Base-by-base conservation (phyloP, 768 basidiomycete genomes). In the Boletus fagicola region DNA sequence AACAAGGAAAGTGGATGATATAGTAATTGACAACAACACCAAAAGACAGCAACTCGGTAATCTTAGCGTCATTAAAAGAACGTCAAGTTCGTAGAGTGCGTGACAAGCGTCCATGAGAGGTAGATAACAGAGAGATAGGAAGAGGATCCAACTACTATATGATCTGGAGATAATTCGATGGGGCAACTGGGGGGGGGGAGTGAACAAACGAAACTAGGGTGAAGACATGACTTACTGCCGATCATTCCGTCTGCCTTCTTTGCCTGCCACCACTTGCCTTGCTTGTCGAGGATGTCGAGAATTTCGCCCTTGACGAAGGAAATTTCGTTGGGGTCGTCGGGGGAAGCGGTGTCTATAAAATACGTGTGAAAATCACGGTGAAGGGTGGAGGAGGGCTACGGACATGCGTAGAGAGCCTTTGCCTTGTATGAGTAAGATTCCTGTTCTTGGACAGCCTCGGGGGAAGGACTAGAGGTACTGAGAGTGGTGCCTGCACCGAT, bases 311-410 rank as follows among this genome's bases (percentile, higher is more conserved):
- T 98, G 51, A 76, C 67, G 73, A 99, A 98, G 48, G 92, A 91
- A 40, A 99, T 89, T 75, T 99, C 97, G 68, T 92, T 97, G 13
- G 95, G 92, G 72, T 99, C 97, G 56, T 98, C 95, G 30, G 90
- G 78, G 3, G 90, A 92, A n/a, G 94, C 96, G 49, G 83, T 83
- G 76, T 99, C 96, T 98, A 73, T 30, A 39, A 62, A 62, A 51
- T 49, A 18, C 39, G 53, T 45, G 61, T 74, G 28, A 70, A 65
- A 47, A 60, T 64, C 42, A 58, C 22, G 44, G 57, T 51, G 51
- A 52, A 62, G 47, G 50, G 43, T 30, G 53, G 57, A 62, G 22
- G 49, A 57, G 45, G 58, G 54, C 50, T 16, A 77, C 86, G 71
- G 67, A 95, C 94, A 97, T 53, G 88, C 83, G 78, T 95, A 97